Percentiles rank a stretch among this genome's conserved stretches.
These are phyloP conservation scores for Suillus alpinus DNA, from an alignment of 768 basidiomycete genomes.

Conservation along the genomic window DNA sequence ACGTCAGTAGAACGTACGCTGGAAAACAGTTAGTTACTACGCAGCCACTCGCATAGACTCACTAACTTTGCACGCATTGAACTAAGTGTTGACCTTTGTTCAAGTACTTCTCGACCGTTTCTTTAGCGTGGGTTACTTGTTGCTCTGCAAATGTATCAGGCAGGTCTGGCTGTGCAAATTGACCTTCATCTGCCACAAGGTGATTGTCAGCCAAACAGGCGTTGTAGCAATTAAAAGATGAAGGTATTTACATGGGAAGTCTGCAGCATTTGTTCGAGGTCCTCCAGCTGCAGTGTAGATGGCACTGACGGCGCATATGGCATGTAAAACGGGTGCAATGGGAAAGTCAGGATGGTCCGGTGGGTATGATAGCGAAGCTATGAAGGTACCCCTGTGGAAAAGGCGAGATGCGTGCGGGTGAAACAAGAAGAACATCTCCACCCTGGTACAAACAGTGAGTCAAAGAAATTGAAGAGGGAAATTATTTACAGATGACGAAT, in stretches of 20 bases:
- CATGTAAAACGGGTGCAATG: constrained; percentile 66
- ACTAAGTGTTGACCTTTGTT: constrained; percentile 53
- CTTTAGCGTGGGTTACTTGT: constrained; percentile 55
- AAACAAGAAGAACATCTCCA: constrained; percentile 77
- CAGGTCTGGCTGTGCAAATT: constrained; percentile 8
- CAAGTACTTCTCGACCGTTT: constrained; percentile 46
- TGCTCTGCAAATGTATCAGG: constrained; percentile 62
- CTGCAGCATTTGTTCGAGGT: constrained; percentile 7
- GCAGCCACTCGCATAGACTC: background rate
- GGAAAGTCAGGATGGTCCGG: constrained; percentile 76
- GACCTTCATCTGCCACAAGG: background rate
- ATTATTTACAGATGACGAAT: constrained; percentile 62
- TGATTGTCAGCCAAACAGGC: background rate
- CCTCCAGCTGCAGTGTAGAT: constrained; percentile 63
- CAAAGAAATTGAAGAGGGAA: background rate
- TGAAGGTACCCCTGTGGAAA: constrained; percentile 65
- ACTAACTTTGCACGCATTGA: constrained; percentile 59
- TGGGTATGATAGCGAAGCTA: constrained; percentile 60
- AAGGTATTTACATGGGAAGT: constrained; percentile 34
- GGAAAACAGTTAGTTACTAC: background rate
- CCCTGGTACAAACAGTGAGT: constrained; percentile 34
- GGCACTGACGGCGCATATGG: constrained; percentile 81
- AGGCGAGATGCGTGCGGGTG: constrained; percentile 73
- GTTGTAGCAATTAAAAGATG: background rate
- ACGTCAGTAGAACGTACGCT: constrained; percentile 64